These are phyloP conservation scores for Xerocomus spinulosus DNA, from an alignment of 768 basidiomycete genomes.

Conservation along the genomic window DNA sequence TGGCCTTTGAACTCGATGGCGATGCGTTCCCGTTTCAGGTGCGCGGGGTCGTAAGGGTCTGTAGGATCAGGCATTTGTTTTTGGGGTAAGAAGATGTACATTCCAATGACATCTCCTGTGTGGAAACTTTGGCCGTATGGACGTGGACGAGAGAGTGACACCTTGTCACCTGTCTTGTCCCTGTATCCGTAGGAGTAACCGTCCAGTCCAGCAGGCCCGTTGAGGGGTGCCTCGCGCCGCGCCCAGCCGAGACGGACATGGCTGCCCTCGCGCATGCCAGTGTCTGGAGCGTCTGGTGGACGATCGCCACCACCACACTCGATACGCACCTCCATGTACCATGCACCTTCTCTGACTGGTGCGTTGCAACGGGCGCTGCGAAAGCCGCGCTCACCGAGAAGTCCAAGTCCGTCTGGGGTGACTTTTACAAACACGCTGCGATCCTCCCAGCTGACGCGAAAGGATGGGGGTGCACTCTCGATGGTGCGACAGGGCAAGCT, in stretches of 20 bases:
- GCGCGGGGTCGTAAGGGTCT: slow-evolving; percentile 76
- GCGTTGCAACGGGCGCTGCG: slow-evolving; percentile 87
- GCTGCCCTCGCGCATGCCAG: slow-evolving; percentile 56
- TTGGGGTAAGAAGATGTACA: slow-evolving; percentile 86
- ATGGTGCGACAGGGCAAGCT: slow-evolving; percentile 70
- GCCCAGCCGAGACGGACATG: slow-evolving; percentile 92
- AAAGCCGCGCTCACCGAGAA: slow-evolving; percentile 85
- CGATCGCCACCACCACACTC: slow-evolving; percentile 67
- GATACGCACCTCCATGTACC: slow-evolving; percentile 92
- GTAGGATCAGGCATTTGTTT: slow-evolving; percentile 51
- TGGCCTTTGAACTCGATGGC: slow-evolving; percentile 96
- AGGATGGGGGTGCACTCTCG: slow-evolving; percentile 66
- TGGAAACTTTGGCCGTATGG: slow-evolving; percentile 71
- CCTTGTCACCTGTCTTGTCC: slow-evolving; percentile 90
- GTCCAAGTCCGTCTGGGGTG: slow-evolving; percentile 68
- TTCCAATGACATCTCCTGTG: slow-evolving; percentile 86
- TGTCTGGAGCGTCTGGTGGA: slow-evolving; percentile 36
- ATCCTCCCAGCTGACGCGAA: slow-evolving; percentile 88
- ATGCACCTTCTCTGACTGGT: slow-evolving; percentile 81
- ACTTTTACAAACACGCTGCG: slow-evolving; percentile 76
- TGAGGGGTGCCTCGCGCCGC: slow-evolving; percentile 87
- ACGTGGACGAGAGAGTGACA: slow-evolving; percentile 75
- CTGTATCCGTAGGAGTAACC: slow-evolving; percentile 90
- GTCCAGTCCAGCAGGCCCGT: slow-evolving; percentile 89
- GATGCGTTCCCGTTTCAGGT: slow-evolving; percentile 83